Evolutionary conservation across 768 basidiomycete species (phyloP), one percentile per base, ranked within the genome.

Genomic region (Psilocybe cubensis): DNA sequence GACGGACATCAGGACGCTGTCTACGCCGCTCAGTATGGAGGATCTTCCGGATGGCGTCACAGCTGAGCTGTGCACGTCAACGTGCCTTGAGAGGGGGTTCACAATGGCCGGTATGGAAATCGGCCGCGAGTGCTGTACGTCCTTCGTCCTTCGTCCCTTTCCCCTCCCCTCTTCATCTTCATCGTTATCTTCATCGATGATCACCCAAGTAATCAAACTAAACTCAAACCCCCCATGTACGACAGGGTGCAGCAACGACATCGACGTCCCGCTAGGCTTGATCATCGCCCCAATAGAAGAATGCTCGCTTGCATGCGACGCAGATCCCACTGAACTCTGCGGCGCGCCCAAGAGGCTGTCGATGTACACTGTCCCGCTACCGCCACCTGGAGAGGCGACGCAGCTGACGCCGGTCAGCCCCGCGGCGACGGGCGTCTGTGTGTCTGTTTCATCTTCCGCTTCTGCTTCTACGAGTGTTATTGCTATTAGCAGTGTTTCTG

Each of bases 81-180:
- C 21, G 14, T 57, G 56, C 31, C n/a, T 20, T 1, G 24, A 27
- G 1, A 14, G 12, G 1, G 56, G 56, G 3, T 57, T 57, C 31
- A 57, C 18, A 6, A 57, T 57, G 23, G n/a, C 45, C 28, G 56
- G 56, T 11, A 38, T 57, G 38, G 56, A 57, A 35, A 55, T 58
- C 44, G 60, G 60, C 8, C 45, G 46, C 41, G 60, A 62, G 43
- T 62, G 60, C 48, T 62, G 60, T 62, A 33, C 41, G 60, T 59
- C 4, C n/a, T n/a, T n/a, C n/a, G n/a, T n/a, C n/a, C n/a, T n/a
- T n/a, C n/a, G n/a, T n/a, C n/a, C n/a, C n/a, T n/a, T n/a, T n/a
- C n/a, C n/a, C n/a, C n/a, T n/a, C n/a, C n/a, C n/a, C n/a, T n/a
- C n/a, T n/a, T n/a, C n/a, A n/a, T n/a, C n/a, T n/a, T n/a, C n/a